Evolutionary conservation across 148 eudicot genomes (phyloP).

Genomic region (Fagopyrum tataricum): DNA sequence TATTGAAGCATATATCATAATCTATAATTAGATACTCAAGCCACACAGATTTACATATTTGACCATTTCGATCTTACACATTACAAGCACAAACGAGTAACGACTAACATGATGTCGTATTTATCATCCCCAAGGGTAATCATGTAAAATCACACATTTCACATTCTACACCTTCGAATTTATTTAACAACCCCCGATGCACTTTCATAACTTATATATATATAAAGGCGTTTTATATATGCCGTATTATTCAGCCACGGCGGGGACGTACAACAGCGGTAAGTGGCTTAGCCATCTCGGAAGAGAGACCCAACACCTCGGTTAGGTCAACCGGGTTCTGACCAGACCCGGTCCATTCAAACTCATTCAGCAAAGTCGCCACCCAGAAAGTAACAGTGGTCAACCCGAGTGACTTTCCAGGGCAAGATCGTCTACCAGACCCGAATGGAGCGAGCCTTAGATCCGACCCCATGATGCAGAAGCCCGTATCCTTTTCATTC

Average conservation of each 20-base stretch:
- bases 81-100: too few relatives aligned
- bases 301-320: conserved; percentile 47
- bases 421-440: conserved; percentile 59
- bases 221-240: too few relatives aligned
- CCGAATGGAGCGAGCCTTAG: conserved; percentile 65
- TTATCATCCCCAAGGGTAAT: too few relatives aligned
- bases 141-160: too few relatives aligned
- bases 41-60: too few relatives aligned
- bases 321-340: conserved; percentile 38
- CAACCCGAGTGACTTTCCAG: conserved; percentile 51
- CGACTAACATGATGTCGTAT: too few relatives aligned
- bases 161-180: too few relatives aligned
- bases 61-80: too few relatives aligned
- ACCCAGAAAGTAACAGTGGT: conserved; percentile 58
- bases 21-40: too few relatives aligned
- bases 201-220: too few relatives aligned
- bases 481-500: not conserved
- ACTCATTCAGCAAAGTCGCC: conserved; percentile 42
- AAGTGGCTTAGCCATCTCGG: conserved; percentile 70
- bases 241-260: not conserved
- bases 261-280: conserved; percentile 16
- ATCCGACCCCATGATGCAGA: conserved; percentile 56
- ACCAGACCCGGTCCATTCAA: conserved; percentile 24
- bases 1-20: too few relatives aligned
- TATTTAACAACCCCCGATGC: too few relatives aligned